phyloP scores from a whole-genome alignment of 768 basidiomycete species.

The Neoboletus magnificus region DNA sequence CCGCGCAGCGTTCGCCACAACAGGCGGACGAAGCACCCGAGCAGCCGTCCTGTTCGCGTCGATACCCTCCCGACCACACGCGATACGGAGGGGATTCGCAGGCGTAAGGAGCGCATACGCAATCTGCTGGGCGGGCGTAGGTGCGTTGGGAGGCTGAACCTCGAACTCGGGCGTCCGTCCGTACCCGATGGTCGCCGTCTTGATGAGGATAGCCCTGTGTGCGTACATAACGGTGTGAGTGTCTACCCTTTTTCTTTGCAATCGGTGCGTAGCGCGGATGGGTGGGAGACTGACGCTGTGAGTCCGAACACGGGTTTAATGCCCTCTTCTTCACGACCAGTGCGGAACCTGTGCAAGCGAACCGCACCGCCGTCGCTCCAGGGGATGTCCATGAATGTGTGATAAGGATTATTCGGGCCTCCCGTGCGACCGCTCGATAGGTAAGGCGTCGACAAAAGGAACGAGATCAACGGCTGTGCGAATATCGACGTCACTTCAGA shows the following conservation, averaged over 20 bases:
- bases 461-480: constrained; percentile 77
- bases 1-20: constrained; percentile 6
- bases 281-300: constrained; percentile 62
- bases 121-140: constrained; percentile 40
- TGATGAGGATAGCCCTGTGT: constrained; percentile 49
- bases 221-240: background rate
- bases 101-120: constrained; percentile 38
- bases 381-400: constrained; percentile 56
- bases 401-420: constrained; percentile 52
- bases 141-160: constrained; percentile 42
- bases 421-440: constrained; percentile 53
- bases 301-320: constrained; percentile 88
- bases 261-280: background rate
- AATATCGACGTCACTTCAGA: constrained; percentile 80
- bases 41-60: constrained; percentile 18
- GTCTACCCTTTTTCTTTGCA: background rate
- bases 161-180: constrained; percentile 44
- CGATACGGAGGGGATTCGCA: constrained; percentile 21
- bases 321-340: constrained; percentile 79
- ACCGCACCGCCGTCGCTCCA: constrained; percentile 38
- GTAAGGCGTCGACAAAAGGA: constrained; percentile 60
- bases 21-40: constrained; percentile 9
- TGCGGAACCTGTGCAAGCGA: constrained; percentile 78
- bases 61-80: constrained; percentile 27
- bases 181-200: constrained; percentile 49